A percentile compares a stretch with the other conserved stretches of the same genome.
phyloP scores from a whole-genome alignment of 176 grass and related monocot genomes.

The Elaeis guineensis region DNA sequence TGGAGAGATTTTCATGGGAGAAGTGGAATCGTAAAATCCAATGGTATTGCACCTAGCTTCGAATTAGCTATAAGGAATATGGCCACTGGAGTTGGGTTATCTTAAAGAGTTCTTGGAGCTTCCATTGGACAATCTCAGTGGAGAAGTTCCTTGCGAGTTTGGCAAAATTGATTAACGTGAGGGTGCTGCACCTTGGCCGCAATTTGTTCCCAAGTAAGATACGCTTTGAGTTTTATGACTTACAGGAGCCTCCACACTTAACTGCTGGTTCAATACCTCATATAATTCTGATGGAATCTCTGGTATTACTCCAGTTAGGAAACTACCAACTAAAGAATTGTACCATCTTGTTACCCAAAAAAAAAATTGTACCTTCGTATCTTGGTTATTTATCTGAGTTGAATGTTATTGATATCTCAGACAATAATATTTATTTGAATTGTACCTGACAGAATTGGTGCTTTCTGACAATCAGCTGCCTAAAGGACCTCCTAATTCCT shows the following conservation, averaged over 20 bases:
- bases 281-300: not conserved
- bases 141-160: no score
- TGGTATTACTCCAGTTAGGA: conserved; percentile 52
- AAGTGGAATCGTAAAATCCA: no score
- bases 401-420: conserved; percentile 74
- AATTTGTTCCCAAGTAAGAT: no score
- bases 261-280: conserved; percentile 27
- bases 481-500: conserved; percentile 8
- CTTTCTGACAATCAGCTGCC: conserved; percentile 64
- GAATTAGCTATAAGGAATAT: no score
- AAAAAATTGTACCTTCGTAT: conserved; percentile 28
- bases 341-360: no score
- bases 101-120: no score
- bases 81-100: no score
- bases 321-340: conserved; percentile 38
- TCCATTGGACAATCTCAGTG: no score
- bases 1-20: no score
- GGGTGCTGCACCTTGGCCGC: no score
- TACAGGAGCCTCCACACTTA: conserved; percentile 33
- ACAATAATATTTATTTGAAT: conserved; percentile 49
- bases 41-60: no score
- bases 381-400: not conserved
- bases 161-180: no score
- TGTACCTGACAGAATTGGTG: conserved; percentile 23
- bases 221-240: not conserved